phyloP scores from a whole-genome alignment of 2,329 filamentous ascomycete species.

The Pseudogymnoascus sp. region DNA sequence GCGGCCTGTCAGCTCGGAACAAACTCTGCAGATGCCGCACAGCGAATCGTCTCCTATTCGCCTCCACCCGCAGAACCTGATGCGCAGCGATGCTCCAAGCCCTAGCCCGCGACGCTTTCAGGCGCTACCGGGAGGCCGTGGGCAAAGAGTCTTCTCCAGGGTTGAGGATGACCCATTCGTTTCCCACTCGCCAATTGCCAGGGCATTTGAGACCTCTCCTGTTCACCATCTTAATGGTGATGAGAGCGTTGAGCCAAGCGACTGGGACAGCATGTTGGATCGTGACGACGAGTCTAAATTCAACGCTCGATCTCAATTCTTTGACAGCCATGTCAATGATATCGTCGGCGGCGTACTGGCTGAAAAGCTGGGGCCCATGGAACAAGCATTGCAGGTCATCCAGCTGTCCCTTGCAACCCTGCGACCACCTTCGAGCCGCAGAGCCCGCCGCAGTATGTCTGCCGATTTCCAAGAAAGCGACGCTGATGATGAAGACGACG shows the following conservation, averaged over 20 bases:
- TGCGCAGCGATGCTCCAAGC: constrained; percentile 64
- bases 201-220: constrained; percentile 44
- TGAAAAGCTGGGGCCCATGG: constrained; percentile 69
- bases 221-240: constrained; percentile 56
- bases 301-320: constrained; percentile 73
- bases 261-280: constrained; percentile 84
- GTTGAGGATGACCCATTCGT: constrained; percentile 35
- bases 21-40: constrained; percentile 7
- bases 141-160: constrained; percentile 39
- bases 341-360: constrained; percentile 72
- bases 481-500: constrained; percentile 88
- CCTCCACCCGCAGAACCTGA: constrained; percentile 42
- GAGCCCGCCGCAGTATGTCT: constrained; percentile 57
- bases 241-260: constrained; percentile 63
- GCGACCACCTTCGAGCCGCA: constrained; percentile 47
- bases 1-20: constrained; percentile 20
- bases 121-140: constrained; percentile 37
- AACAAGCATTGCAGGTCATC: constrained; percentile 69
- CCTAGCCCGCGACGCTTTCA: constrained; percentile 56
- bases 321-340: constrained; percentile 82
- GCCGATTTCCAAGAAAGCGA: constrained; percentile 72
- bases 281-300: constrained; percentile 79
- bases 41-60: constrained; percentile 44
- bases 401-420: constrained; percentile 58
- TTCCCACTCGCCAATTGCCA: constrained; percentile 29